These are phyloP conservation scores for Chlorella vulgaris DNA, from an alignment of 139 green algal genomes.

Conservation along the genomic window DNA sequence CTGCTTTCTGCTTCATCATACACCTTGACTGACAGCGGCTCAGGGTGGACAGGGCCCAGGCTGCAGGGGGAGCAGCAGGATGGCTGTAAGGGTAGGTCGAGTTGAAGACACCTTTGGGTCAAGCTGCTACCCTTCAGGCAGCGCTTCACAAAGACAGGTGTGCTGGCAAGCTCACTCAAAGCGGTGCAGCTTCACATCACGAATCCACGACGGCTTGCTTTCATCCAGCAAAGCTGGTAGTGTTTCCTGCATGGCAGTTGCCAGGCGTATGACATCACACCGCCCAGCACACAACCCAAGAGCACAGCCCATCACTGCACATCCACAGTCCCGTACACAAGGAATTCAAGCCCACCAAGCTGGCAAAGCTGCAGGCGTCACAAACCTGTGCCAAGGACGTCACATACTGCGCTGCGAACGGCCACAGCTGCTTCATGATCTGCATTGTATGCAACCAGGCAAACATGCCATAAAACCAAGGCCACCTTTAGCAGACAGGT, in stretches of 20 bases:
- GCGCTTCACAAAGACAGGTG: no score
- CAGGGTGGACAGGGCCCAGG: background rate
- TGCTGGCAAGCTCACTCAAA: slow-evolving; percentile 2
- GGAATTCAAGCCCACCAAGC: no score
- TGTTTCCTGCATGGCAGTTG: background rate
- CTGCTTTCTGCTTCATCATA: slow-evolving; percentile 2
- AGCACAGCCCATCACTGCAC: no score
- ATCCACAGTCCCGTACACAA: no score
- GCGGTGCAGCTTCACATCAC: slow-evolving; percentile 11
- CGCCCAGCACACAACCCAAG: background rate
- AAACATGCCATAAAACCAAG: no score
- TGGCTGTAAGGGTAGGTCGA: background rate
- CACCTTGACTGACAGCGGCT: slow-evolving; percentile 15
- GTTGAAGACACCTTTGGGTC: no score
- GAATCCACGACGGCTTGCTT: slow-evolving; percentile 26
- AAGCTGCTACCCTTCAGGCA: no score
- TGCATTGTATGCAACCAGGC: no score
- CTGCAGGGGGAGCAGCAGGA: background rate
- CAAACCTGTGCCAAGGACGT: background rate
- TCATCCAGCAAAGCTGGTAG: slow-evolving; percentile 2
- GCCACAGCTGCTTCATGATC: background rate
- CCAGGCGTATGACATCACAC: background rate
- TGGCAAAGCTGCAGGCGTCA: background rate
- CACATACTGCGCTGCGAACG: background rate
- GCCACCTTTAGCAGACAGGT: no score